phyloP scores from a whole-genome alignment of 1,284 basidiomycete species.

The Coniophora puteana region DNA sequence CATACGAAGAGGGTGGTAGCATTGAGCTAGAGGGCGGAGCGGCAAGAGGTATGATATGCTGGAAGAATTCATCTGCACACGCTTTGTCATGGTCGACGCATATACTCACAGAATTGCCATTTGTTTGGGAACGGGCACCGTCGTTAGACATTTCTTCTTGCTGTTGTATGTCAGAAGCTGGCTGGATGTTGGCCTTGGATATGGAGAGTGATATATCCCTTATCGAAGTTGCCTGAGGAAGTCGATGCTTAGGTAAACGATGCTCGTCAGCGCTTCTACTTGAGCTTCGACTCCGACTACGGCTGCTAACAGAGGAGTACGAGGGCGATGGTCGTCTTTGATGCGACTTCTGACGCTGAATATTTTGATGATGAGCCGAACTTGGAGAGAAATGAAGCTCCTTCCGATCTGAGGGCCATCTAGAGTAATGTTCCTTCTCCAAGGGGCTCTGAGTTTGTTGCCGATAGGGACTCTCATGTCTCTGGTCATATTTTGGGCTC shows the following conservation, averaged over 20 bases:
- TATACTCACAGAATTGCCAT: constrained; percentile 32
- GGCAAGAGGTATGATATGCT: constrained; percentile 14
- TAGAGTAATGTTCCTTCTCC: constrained; percentile 15
- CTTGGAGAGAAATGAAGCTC: constrained; percentile 34
- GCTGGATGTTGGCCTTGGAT: constrained; percentile 26
- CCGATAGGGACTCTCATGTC: constrained; percentile 41
- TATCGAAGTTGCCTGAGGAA: constrained; percentile 48
- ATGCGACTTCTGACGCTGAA: too few relatives aligned
- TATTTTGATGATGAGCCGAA: constrained; percentile 30
- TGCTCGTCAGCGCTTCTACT: constrained; percentile 48
- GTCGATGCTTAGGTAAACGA: constrained; percentile 56
- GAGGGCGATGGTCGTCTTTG: too few relatives aligned
- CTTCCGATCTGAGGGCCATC: constrained; percentile 13
- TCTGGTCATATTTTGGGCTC: constrained; percentile 50
- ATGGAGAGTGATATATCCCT: constrained; percentile 35
- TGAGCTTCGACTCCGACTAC: constrained; percentile 47
- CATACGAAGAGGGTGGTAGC: constrained; percentile 11
- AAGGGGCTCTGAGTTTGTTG: constrained; percentile 32
- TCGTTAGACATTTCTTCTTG: constrained; percentile 23
- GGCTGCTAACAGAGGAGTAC: constrained; percentile 40
- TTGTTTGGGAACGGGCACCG: constrained; percentile 25
- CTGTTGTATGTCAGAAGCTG: constrained; percentile 16
- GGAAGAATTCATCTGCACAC: constrained; percentile 11
- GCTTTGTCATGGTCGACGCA: not conserved
- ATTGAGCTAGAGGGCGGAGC: constrained; percentile 11